phyloP scores from a whole-genome alignment of 2,329 filamentous ascomycete species.

The Emergomyces pasteurianus region DNA sequence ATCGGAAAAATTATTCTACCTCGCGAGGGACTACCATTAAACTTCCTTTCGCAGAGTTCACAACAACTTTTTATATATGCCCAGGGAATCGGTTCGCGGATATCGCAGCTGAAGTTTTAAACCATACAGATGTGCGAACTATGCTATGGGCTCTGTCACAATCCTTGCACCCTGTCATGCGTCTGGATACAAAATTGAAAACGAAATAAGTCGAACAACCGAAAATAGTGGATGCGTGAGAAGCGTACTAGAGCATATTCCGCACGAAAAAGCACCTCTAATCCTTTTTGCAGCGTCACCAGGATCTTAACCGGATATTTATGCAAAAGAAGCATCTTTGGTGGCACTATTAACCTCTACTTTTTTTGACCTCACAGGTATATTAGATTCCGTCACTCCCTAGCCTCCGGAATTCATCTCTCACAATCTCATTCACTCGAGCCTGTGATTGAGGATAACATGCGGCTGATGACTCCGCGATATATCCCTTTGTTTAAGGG shows the following conservation, averaged over 20 bases:
- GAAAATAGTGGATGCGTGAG: not conserved
- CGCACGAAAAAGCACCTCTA: slow-evolving; percentile 31
- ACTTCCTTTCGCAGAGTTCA: slow-evolving; percentile 60
- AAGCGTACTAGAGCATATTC: slow-evolving; percentile 41
- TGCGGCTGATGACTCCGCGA: slow-evolving; percentile 44
- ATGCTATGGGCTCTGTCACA: slow-evolving; percentile 54
- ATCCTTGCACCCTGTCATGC: not conserved
- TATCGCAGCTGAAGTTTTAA: slow-evolving; percentile 48
- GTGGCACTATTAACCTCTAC: slow-evolving; percentile 39
- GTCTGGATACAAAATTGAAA: not conserved
- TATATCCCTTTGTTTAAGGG: slow-evolving; percentile 44
- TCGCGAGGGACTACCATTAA: slow-evolving; percentile 70
- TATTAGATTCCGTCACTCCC: slow-evolving; percentile 42
- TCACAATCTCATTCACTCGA: slow-evolving; percentile 42
- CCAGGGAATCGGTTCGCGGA: slow-evolving; percentile 60
- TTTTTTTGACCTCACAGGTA: slow-evolving; percentile 38
- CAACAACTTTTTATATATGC: slow-evolving; percentile 68
- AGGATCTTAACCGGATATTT: slow-evolving; percentile 36
- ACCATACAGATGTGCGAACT: slow-evolving; percentile 44
- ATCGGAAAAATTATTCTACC: slow-evolving; percentile 50
- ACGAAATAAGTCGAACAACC: not conserved
- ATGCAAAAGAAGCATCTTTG: slow-evolving; percentile 23
- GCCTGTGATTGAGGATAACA: slow-evolving; percentile 48
- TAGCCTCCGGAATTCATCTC: slow-evolving; percentile 37
- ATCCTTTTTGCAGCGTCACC: slow-evolving; percentile 30